Base-by-base conservation (phyloP, 139 green algal genomes). In the Auxenochlorella protothecoides region DNA sequence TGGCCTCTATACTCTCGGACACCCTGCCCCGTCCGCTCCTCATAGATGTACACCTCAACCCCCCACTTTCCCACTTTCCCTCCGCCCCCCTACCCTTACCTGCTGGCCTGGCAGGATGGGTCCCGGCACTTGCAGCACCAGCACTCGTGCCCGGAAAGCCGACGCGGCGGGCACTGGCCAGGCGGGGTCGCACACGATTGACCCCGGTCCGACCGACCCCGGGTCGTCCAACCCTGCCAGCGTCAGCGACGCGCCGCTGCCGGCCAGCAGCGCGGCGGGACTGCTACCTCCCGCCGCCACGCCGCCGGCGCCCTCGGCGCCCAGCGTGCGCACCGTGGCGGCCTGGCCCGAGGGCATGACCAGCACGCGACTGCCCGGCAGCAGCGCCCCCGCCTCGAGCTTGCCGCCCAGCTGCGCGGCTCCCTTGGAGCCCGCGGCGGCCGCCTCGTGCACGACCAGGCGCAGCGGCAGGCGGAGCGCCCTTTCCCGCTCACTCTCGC, bases 71-170 rank as follows among this genome's bases (percentile, higher is more conserved):
- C 27, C 27, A 0, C 27, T 44, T 44, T 44, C 27, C 27, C 27
- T 44, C 27, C 27, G 27, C 27, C 27, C 27, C 27, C 7, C 51
- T 5, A 13, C 51, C 55, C n/a, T 8, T 73, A 84, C 84, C 72
- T 84, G 73, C 66, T 82, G 70, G 7, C 90, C 90, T 55, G 74
- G 74, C 5, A 98, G 75, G n/a, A 98, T 68, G 2, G 92, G 93
- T 9, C 93, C 76, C 0, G 68, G 13, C 14, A 92, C 73, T 14
- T 95, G 85, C 57, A 97, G 86, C 62, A 97, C 86, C 55, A 96
- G 72, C 52, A 97, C 64, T 14, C 79, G 70, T 8, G 83, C 83
- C 74, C 91, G 79, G 65, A 96, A 85, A 51, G 72, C 77, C 10
- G 59, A 76, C 0, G 83, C 90, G 57, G 93, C n/a, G 2, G 82